A percentile compares a stretch with the other conserved stretches of the same genome.
These are phyloP conservation scores for Chrysoporthe deuterocubensis DNA, from an alignment of 2,329 filamentous ascomycete genomes.

Conservation along the genomic window DNA sequence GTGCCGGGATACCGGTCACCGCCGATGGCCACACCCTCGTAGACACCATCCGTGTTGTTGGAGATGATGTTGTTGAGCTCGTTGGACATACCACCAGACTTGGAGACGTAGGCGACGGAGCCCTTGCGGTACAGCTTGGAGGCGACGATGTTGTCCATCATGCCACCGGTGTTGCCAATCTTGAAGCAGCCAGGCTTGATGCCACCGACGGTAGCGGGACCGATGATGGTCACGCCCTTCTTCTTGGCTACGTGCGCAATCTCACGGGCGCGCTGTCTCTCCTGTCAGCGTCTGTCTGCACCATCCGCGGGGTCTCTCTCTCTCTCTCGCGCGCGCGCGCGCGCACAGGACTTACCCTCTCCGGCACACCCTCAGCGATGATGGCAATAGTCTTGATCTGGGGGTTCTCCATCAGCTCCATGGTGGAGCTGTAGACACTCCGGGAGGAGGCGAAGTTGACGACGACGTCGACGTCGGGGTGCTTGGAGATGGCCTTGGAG, in stretches of 20 bases:
- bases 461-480: conserved; percentile 94
- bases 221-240: conserved; percentile 99
- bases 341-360: conserved; percentile 73
- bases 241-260: conserved; percentile 95
- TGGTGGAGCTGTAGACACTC: conserved; percentile 96
- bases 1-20: conserved; percentile 99
- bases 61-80: conserved; percentile 99
- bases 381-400: conserved; percentile 99
- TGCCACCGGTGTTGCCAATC: conserved; percentile 99
- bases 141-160: conserved; percentile 99
- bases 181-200: conserved; percentile 99
- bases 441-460: conserved; percentile 99
- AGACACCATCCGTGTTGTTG: conserved; percentile 95
- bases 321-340: neutral
- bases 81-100: conserved; percentile 99
- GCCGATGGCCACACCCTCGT: conserved; percentile 98
- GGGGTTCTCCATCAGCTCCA: conserved; percentile 96
- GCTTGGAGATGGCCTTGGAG: conserved; percentile 91
- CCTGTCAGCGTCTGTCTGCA: conserved; percentile 9
- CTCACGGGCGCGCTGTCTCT: conserved; percentile 83
- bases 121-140: conserved; percentile 99
- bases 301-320: too few relatives aligned
- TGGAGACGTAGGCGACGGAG: conserved; percentile 98
- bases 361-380: conserved; percentile 98
- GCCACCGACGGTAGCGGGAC: conserved; percentile 95